phyloP scores from a whole-genome alignment of 1,139 yeast genomes.

The Lodderomyces jiufengensis region DNA sequence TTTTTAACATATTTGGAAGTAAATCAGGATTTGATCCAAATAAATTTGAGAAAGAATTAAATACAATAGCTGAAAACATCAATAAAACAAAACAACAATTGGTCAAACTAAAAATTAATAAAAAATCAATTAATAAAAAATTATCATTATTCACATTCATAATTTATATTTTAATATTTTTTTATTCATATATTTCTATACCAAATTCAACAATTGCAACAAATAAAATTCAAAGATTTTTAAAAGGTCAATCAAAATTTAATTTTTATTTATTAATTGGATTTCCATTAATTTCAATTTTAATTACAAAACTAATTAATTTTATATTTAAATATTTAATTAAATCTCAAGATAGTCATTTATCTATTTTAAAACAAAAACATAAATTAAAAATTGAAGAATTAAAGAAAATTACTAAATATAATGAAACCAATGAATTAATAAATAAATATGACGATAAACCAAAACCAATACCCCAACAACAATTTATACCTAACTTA shows the following conservation, averaged over 20 bases:
- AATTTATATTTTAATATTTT: constrained; percentile 30
- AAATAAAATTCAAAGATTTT: constrained; percentile 22
- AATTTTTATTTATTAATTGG: constrained; percentile 20
- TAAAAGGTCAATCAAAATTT: constrained; percentile 21
- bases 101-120: constrained; percentile 13
- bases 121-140: constrained; percentile 10
- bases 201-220: constrained; percentile 18
- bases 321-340: constrained; percentile 25
- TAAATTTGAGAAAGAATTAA: constrained; percentile 49
- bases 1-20: constrained; percentile 26
- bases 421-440: constrained; percentile 69
- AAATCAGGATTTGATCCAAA: constrained; percentile 44
- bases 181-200: constrained; percentile 23
- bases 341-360: constrained; percentile 17
- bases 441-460: constrained; percentile 49
- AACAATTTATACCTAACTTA: too few species aligned
- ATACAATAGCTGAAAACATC: constrained; percentile 38
- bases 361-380: constrained; percentile 35
- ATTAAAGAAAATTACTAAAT: constrained; percentile 75
- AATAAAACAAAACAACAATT: constrained; percentile 20
- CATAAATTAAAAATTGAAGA: constrained; percentile 68
- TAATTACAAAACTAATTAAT: constrained; percentile 20
- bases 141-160: constrained; percentile 26
- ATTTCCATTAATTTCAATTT: constrained; percentile 28
- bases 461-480: constrained; percentile 3